Base-by-base conservation (phyloP, 2,329 filamentous ascomycete genomes). In the Claviceps lovelessii region DNA sequence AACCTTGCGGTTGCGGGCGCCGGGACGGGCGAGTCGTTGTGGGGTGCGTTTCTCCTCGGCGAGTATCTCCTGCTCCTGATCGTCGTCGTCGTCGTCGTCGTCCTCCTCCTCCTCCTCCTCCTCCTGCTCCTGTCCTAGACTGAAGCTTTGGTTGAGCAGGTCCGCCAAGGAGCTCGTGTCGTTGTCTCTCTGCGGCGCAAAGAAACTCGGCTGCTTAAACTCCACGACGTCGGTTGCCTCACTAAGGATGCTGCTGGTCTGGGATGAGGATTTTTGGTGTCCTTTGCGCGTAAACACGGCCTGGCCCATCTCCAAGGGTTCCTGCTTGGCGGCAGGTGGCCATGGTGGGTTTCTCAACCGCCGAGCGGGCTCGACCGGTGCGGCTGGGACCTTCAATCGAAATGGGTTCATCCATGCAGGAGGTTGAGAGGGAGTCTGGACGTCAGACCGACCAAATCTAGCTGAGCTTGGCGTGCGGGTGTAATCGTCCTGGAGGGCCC, bases 381-480 rank as follows among this genome's bases (percentile, higher is more conserved):
- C 83, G 0, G 83, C 75, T 4, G 86, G 86, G 3, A 89, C 76
- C 56, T 78, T 81, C 68, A 81, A 85, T 74, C 81, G 84, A 63
- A 90, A 89, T 1, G 83, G 79, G 1, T 71, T 74, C 15, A 69
- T 58, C 8, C 41, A 59, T 47, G 73, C 71, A 0, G 68, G 42
- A 13, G 42, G 42, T 51, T 74, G 70, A 17, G 71, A 70, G 0
- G 74, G 76, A 0, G 72, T 66, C 54, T 76, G 70, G 49, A 69
- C 72, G 17, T 29, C 19, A 56, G 79, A 79, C 1, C 70, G 64
- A 8, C 71, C 61, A 47, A 72, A 70, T 48, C 71, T 69, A 56
- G 67, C 61, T 52, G 66, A 67, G 46, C 9, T 47, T 7, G 71
- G 65, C 17, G 71, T 60, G 41, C 73, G 66, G 7, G 46, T 6